Evolutionary conservation across 768 basidiomycete genomes (phyloP), one percentile per base, ranked within the genome.

Genomic region (Boletus pseudo-olivaceus): DNA sequence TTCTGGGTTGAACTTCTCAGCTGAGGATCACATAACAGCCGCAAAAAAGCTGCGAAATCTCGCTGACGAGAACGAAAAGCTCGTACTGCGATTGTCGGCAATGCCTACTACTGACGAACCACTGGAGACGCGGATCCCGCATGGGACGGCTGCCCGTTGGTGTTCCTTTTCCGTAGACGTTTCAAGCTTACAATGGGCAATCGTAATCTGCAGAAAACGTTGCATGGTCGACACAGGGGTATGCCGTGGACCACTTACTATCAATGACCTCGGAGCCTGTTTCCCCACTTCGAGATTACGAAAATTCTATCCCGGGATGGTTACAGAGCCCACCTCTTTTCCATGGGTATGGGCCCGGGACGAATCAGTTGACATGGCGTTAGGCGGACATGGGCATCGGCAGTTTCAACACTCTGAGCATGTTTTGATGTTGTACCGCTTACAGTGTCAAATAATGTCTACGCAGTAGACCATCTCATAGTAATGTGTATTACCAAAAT

Each of bases 1-100:
- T 26, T 7, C 5, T 10, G 6, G 2, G 11, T 53, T 0, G 33
- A 35, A 6, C 47, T 1, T 26, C 12, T 34, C 17, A 19, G 12
- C 53, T 64, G 37, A 65, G 8, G 27, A 34, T 51, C n/a, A 5
- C 10, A 19, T n/a, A 23, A 58, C 38, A 48, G 75, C 82, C 43
- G 79, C 80, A 1, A 81, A 77, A 75, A 78, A 82, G 67, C 76
- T 80, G 77, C 55, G 62, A 46, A 50, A 57, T 32, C 66, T 66
- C 7, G 63, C 63, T 1, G 57, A 65, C 15, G 63, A 66, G 34
- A 66, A 66, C 41, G 52, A 67, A 60, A 50, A 51, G 6, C 64
- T 65, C 17, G 33, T 47, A 11, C 27, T 50, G 12, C 45, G 15
- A 30, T 9, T 67, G 37, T 65, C 62, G 39, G 62, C 53, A 6